phyloP scores from a whole-genome alignment of 306 rosid genomes.

The Ochetophila trinervis region DNA sequence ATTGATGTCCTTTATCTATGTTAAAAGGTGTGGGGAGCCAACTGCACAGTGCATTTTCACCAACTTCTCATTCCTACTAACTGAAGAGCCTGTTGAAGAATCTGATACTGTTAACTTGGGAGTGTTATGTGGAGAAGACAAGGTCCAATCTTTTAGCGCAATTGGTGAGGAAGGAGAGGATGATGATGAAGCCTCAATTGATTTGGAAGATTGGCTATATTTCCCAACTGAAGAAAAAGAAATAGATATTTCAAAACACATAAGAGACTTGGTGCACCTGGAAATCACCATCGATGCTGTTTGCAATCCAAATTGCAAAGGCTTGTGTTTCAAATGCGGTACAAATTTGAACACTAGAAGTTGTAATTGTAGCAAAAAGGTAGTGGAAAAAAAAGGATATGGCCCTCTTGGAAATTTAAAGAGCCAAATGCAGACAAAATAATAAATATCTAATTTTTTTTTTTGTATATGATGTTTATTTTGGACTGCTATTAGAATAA shows the following conservation, averaged over 20 bases:
- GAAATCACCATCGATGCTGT: slow-evolving; percentile 65
- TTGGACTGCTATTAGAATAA: too few relatives aligned
- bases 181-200: slow-evolving; percentile 47
- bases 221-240: slow-evolving; percentile 64
- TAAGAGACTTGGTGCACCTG: slow-evolving; percentile 81
- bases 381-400: slow-evolving; percentile 30
- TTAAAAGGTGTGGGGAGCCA: slow-evolving; percentile 72
- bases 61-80: slow-evolving; percentile 64
- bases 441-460: background rate
- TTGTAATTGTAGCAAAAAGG: slow-evolving; percentile 60
- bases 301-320: slow-evolving; percentile 71
- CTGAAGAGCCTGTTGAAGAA: slow-evolving; percentile 63
- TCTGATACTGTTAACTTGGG: slow-evolving; percentile 66
- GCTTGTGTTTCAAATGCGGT: slow-evolving; percentile 80
- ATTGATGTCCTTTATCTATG: slow-evolving; percentile 1
- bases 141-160: slow-evolving; percentile 19
- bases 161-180: slow-evolving; percentile 35
- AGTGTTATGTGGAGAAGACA: slow-evolving; percentile 48
- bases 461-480: too few relatives aligned
- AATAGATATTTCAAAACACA: slow-evolving; percentile 85
- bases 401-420: slow-evolving; percentile 73
- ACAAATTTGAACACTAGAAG: slow-evolving; percentile 55
- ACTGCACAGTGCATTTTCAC: slow-evolving; percentile 71
- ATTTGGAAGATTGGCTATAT: slow-evolving; percentile 66
- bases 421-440: slow-evolving; percentile 50